Conservation (phyloP, 345 rosid genomes). For the Acer yangbiense region DNA sequence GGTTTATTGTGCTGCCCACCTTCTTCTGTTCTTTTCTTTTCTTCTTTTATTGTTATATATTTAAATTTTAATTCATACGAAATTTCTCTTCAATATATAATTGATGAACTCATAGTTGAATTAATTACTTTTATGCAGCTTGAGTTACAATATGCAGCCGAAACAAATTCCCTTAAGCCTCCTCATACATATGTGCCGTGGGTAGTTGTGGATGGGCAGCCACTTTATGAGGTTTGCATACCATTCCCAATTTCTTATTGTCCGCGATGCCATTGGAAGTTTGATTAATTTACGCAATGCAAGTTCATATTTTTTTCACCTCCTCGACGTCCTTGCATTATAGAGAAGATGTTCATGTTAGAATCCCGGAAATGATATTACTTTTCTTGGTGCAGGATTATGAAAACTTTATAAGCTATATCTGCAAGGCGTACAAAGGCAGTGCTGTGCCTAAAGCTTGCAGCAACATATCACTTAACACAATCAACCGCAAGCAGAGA, state of each 20-base stretch:
- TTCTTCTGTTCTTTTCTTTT: not conserved
- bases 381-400: conserved; percentile 55
- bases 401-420: conserved; percentile 69
- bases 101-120: not conserved
- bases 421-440: conserved; percentile 78
- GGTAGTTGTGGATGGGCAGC: conserved; percentile 93
- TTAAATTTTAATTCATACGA: too few species aligned
- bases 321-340: too few species aligned
- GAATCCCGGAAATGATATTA: not conserved
- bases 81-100: not conserved
- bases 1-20: not conserved
- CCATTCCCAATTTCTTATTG: not conserved
- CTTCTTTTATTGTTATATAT: not conserved
- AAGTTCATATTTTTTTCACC: too few species aligned
- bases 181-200: conserved; percentile 93
- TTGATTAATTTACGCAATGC: not conserved
- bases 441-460: conserved; percentile 52
- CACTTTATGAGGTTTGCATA: conserved; percentile 78
- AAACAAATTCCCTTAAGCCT: conserved; percentile 79
- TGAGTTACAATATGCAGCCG: conserved; percentile 75
- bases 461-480: conserved; percentile 32
- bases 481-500: conserved; percentile 15
- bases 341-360: not conserved
- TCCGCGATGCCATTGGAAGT: not conserved
- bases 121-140: conserved; percentile 53